Conservation (phyloP, 495 filamentous ascomycete species). For the Annulohypoxylon stygium region DNA sequence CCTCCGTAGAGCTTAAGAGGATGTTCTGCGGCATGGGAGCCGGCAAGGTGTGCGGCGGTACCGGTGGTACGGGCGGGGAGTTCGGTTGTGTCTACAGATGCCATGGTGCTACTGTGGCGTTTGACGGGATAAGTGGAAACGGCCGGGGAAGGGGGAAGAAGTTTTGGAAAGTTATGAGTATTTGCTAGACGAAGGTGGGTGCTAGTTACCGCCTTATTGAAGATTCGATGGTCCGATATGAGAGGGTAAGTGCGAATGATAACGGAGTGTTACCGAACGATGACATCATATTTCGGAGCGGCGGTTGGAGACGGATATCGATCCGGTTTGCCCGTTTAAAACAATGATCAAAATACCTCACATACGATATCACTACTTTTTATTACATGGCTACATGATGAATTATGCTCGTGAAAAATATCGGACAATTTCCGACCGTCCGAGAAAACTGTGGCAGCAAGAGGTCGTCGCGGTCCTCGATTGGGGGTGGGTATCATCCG, state of each 20-base stretch:
- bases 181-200: conserved; percentile 5
- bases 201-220: not conserved
- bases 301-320: too few species aligned
- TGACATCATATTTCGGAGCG: too few species aligned
- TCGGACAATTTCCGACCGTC: too few species aligned
- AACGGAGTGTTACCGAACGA: conserved; percentile 3
- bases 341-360: too few species aligned
- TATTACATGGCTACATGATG: too few species aligned
- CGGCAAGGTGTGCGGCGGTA: conserved; percentile 53
- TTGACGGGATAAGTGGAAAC: not conserved
- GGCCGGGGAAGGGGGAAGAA: not conserved
- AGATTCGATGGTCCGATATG: not conserved
- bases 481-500: too few species aligned
- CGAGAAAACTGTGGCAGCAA: too few species aligned
- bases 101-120: conserved; percentile 25
- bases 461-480: too few species aligned
- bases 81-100: conserved; percentile 53
- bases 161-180: not conserved
- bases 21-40: conserved; percentile 51
- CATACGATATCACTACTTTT: too few species aligned
- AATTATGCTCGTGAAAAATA: too few species aligned
- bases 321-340: too few species aligned
- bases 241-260: conserved; percentile 1
- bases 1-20: conserved; percentile 63
- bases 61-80: conserved; percentile 48